Evolutionary conservation across 352 stramenopile species (phyloP), one percentile per base, ranked within the genome.

Genomic region (Phytophthora sojae): DNA sequence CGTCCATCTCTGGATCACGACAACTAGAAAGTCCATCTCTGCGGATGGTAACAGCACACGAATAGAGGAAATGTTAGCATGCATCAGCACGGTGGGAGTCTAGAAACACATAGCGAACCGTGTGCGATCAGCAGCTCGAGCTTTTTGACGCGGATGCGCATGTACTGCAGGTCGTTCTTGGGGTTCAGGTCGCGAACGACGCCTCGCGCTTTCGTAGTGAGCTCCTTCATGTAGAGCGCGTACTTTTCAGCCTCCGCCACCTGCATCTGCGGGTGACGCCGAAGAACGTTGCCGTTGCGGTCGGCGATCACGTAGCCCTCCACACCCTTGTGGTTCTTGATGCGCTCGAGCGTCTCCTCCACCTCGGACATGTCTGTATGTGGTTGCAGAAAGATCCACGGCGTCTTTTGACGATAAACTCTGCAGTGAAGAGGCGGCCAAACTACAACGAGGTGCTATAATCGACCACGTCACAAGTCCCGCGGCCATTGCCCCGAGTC

Each of bases 281-380:
- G 85, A 49, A 99, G 74, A 35, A 99, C 91, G 29, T 88, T 86
- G 57, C 95, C 96, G 57, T 95, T 86, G 64, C 92, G 85, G 73
- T 98, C 94, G 45, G 91, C 96, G 77, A 98, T 98, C 62, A 98
- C 93, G 72, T 98, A 99, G 26, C 94, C 93, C 69, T 98, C 94
- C 6, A 99, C 93, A 39, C 95, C 96, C 66, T 96, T 92, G 79
- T 98, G 94, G 50, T 94, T 93, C 81, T 97, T 98, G 78, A 98
- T 98, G 64, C 95, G 87, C 77, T 98, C 93, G 17, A 99, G 88
- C 30, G 92, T 98, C 82, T 98, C 95, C 82, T 99, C 96, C 14
- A 98, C 93, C 73, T 98, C 94, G 12, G 86, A 95, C 88, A 95
- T 94, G 54, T 1, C 17, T 71, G 17, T 15, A 56, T 42, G 17